Base-by-base conservation (phyloP, 2,329 filamentous ascomycete genomes). In the Byssothecium circinans region DNA sequence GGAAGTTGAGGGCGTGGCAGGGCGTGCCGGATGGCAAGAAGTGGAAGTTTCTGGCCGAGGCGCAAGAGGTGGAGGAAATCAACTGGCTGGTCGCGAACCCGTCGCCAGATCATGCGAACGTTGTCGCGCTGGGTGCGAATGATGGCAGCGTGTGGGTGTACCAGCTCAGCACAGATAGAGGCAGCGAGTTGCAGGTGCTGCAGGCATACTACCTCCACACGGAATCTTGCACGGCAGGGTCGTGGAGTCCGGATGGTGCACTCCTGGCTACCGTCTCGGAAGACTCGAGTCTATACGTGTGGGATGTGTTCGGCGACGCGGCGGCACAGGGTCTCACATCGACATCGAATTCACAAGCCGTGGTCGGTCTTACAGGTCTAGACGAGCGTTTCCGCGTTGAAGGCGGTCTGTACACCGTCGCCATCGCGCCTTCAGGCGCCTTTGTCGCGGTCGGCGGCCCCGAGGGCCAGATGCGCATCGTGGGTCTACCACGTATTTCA, bases 111-210 rank as follows among this genome's bases (percentile, higher is more conserved):
- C 83, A 89, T 67, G 82, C 87, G 51, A 95, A 96, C 74, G 85
- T 89, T 8, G 68, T 99, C 53, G 94, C 94, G 0, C 76, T 99
- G 7, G 94, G 94, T 47, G 91, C 91, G 27, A 88, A 82, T 29
- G 91, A 99, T 68, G 94, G 94, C 45, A 91, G 86, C 42, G 91
- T 96, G 34, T 99, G 94, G 94, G 87, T 99, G 8, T 96, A 96
- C 75, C 86, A 85, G n/a, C 80, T 97, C 91, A 69, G 75, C 81
- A 23, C 77, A 78, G 44, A 89, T 27, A 73, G 76, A 29, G 72
- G 77, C 12, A 75, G 75, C 25, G 79, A 88, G 7, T 78, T 97
- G 43, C 85, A 86, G 61, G 94, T 97, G 65, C 81, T 95, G 4
- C 89, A 96, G 75, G 87, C 87, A 20, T 96, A 94, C 76, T 96